Conservation (phyloP, 306 rosid genomes). For the Dryas drummondii region DNA sequence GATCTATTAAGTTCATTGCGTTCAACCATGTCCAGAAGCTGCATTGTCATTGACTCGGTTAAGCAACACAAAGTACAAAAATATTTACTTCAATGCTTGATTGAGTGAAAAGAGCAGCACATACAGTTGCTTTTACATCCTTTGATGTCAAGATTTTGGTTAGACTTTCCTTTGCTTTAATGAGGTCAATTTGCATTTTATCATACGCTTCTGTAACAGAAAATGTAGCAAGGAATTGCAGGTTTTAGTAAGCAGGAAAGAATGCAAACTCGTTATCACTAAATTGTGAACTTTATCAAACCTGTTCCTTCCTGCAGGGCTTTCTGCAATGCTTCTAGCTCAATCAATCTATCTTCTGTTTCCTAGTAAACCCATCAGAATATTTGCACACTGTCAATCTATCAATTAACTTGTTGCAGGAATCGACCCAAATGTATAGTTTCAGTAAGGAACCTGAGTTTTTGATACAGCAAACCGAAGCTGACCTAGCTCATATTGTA, state of each 20-base stretch:
- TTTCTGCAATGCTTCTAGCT: conserved; percentile 89
- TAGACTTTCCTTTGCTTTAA: conserved; percentile 63
- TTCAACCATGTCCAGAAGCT: conserved; percentile 86
- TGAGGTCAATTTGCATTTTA: conserved; percentile 77
- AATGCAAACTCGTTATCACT: conserved; percentile 8
- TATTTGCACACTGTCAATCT: neutral
- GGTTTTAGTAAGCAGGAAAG: conserved; percentile 19
- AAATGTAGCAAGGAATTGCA: conserved; percentile 8
- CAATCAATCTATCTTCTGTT: conserved; percentile 73
- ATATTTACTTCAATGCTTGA: neutral
- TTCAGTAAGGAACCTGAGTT: conserved; percentile 56
- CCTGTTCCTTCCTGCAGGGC: conserved; percentile 89
- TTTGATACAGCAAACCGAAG: conserved; percentile 81
- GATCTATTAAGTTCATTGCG: conserved; percentile 72
- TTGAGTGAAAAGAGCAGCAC: conserved; percentile 31
- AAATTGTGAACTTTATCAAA: conserved; percentile 26
- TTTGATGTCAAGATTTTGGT: conserved; percentile 76
- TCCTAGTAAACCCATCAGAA: conserved; percentile 39
- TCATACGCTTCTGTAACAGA: conserved; percentile 78
- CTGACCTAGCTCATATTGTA: conserved; percentile 71
- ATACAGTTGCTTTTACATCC: conserved; percentile 87
- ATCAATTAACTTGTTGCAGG: neutral
- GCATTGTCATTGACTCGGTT: conserved; percentile 27
- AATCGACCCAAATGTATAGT: conserved; percentile 18
- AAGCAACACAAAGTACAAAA: neutral